Evolutionary conservation across 495 filamentous ascomycete genomes (phyloP).

Genomic region (Penicillium nucicola): DNA sequence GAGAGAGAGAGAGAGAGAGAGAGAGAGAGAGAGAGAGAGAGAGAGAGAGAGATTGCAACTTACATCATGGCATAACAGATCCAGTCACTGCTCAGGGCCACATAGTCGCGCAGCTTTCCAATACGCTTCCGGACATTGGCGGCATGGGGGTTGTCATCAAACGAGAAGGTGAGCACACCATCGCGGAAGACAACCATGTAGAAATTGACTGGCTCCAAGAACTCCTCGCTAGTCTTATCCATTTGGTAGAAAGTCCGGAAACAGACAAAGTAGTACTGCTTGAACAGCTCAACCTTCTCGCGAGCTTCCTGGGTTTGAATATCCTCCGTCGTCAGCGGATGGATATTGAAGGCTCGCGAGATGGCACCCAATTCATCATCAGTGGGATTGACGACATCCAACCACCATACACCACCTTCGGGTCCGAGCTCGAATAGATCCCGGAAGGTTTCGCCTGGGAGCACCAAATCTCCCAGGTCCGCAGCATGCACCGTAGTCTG

Average conservation of each 20-base stretch:
- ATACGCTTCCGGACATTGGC: constrained; percentile 88
- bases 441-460: constrained; percentile 83
- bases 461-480: constrained; percentile 79
- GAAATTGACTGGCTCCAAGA: constrained; percentile 86
- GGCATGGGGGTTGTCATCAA: constrained; percentile 77
- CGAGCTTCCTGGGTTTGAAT: constrained; percentile 90
- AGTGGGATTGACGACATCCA: constrained; percentile 86
- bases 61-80: constrained; percentile 98
- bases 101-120: constrained; percentile 87
- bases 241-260: constrained; percentile 89
- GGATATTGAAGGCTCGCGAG: constrained; percentile 86
- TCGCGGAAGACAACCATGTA: constrained; percentile 97
- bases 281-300: constrained; percentile 97
- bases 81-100: constrained; percentile 92
- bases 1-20: constrained; percentile 9
- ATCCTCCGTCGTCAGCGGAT: constrained; percentile 92
- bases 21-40: constrained; percentile 10
- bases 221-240: constrained; percentile 72
- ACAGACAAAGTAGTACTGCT: constrained; percentile 94
- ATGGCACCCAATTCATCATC: constrained; percentile 87
- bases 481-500: constrained; percentile 88
- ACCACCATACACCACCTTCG: constrained; percentile 83
- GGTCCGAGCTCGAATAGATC: constrained; percentile 82
- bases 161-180: constrained; percentile 91
- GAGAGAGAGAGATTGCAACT: constrained; percentile 30